These are phyloP conservation scores for Globisporangium takayamanum DNA, from an alignment of 352 stramenopile genomes.

Conservation along the genomic window DNA sequence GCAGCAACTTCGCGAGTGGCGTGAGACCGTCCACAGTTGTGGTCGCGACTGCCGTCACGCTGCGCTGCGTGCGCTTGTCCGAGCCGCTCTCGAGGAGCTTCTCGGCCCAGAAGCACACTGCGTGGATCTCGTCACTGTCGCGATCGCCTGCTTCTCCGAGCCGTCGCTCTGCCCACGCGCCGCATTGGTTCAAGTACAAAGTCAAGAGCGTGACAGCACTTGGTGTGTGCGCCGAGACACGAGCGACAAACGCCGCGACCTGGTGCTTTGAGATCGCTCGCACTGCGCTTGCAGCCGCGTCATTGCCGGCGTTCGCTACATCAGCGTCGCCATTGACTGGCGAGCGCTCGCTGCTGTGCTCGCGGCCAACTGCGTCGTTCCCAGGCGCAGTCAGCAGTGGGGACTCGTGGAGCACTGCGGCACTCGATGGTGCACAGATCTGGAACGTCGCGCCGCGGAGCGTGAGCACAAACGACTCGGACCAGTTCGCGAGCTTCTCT, in stretches of 20 bases:
- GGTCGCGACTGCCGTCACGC: conserved; percentile 2
- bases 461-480: conserved; percentile 19
- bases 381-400: conserved; percentile 15
- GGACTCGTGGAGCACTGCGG: conserved; percentile 10
- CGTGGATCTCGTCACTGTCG: conserved; percentile 29
- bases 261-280: conserved; percentile 10
- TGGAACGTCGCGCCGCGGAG: conserved; percentile 25
- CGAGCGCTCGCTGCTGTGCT: not conserved
- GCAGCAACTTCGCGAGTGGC: conserved; percentile 34
- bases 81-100: conserved; percentile 36
- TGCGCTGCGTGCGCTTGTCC: conserved; percentile 6
- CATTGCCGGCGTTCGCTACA: not conserved
- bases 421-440: conserved; percentile 17
- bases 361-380: conserved; percentile 1
- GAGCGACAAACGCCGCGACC: conserved; percentile 13
- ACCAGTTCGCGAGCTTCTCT: conserved; percentile 17
- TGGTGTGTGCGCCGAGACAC: not conserved
- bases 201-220: not conserved
- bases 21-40: conserved; percentile 19
- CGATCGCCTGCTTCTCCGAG: conserved; percentile 14
- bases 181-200: conserved; percentile 54
- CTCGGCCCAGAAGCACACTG: conserved; percentile 51
- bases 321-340: not conserved
- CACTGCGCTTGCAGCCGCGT: not conserved
- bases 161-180: conserved; percentile 37